Conservation (phyloP, 805 yeast genomes). For the Suhomyces tanzawaensis region DNA sequence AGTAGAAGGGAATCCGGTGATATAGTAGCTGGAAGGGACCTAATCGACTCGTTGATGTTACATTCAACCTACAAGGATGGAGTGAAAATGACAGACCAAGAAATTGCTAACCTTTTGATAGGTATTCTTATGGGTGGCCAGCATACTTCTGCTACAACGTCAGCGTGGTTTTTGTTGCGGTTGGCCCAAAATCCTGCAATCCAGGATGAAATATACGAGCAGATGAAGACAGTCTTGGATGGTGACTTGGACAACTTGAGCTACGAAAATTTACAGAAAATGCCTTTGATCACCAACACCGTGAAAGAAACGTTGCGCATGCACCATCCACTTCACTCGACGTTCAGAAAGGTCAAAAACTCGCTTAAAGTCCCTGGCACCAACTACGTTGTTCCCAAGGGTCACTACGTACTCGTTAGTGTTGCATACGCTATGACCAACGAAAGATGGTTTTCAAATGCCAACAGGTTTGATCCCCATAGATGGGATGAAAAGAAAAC, state of each 20-base stretch:
- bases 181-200: slow-evolving; percentile 81
- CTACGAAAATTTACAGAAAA: slow-evolving; percentile 76
- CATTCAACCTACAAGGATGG: slow-evolving; percentile 89
- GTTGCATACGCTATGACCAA: slow-evolving; percentile 88
- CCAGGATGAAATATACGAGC: slow-evolving; percentile 76
- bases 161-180: slow-evolving; percentile 91
- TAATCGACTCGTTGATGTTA: slow-evolving; percentile 82
- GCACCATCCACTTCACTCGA: slow-evolving; percentile 95
- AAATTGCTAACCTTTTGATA: slow-evolving; percentile 87
- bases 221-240: slow-evolving; percentile 62
- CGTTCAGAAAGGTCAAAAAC: slow-evolving; percentile 84
- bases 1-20: slow-evolving; percentile 74
- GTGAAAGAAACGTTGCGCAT: slow-evolving; percentile 91
- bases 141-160: slow-evolving; percentile 94
- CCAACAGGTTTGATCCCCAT: slow-evolving; percentile 71
- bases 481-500: slow-evolving; percentile 62
- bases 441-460: slow-evolving; percentile 76
- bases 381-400: slow-evolving; percentile 75
- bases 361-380: slow-evolving; percentile 79
- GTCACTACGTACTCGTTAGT: slow-evolving; percentile 85
- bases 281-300: slow-evolving; percentile 77
- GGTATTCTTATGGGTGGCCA: slow-evolving; percentile 99
- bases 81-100: slow-evolving; percentile 86
- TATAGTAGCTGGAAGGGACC: slow-evolving; percentile 65
- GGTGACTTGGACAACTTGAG: slow-evolving; percentile 53